phyloP scores from a whole-genome alignment of 129 eudicot genomes.

The Centaurea solstitialis region DNA sequence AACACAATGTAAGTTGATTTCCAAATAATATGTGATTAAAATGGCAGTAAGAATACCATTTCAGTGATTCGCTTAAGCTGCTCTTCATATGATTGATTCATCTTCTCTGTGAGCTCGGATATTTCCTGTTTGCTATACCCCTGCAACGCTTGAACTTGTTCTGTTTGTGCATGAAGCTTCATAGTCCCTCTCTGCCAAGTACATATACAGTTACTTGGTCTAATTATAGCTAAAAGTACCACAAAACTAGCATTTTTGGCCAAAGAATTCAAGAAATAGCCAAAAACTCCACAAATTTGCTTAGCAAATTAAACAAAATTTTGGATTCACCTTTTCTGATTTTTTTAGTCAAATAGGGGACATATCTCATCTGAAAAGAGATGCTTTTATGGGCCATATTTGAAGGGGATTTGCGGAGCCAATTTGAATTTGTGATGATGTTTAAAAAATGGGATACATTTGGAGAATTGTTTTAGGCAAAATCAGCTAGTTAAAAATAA shows the following conservation, averaged over 20 bases:
- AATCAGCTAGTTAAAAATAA: not conserved
- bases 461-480: not conserved
- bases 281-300: not conserved
- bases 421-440: not conserved
- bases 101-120: slow-evolving; percentile 52
- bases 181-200: slow-evolving; percentile 65
- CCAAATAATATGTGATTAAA: not conserved
- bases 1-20: not conserved
- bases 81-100: slow-evolving; percentile 66
- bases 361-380: not conserved
- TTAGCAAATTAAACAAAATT: too few relatives aligned
- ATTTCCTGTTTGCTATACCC: slow-evolving; percentile 48
- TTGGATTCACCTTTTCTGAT: not conserved
- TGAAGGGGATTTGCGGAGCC: not conserved
- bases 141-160: slow-evolving; percentile 33
- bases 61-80: slow-evolving; percentile 78
- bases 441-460: not conserved
- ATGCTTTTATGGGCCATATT: not conserved
- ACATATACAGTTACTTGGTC: slow-evolving; percentile 7
- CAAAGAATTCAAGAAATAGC: not conserved
- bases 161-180: slow-evolving; percentile 53
- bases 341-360: not conserved
- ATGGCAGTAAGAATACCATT: slow-evolving; percentile 52
- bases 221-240: not conserved
- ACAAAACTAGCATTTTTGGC: not conserved